Percentiles rank a stretch among this genome's conserved stretches.
These are phyloP conservation scores for Fusarium domesticum DNA, from an alignment of 2,329 filamentous ascomycete genomes.

Conservation along the genomic window DNA sequence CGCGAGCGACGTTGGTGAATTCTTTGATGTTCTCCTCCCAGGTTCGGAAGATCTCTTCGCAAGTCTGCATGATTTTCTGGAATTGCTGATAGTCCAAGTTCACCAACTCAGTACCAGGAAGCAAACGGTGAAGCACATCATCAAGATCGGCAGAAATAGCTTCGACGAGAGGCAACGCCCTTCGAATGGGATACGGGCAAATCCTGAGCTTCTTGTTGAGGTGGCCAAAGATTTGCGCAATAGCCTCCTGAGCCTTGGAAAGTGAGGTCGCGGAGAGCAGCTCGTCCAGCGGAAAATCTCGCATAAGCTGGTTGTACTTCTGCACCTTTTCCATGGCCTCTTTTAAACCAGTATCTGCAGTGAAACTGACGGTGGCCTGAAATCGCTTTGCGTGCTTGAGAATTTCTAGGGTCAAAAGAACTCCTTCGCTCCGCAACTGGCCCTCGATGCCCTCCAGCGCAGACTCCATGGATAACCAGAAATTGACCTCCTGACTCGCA, in stretches of 20 bases:
- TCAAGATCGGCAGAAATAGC: conserved; percentile 94
- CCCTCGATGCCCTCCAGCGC: conserved; percentile 87
- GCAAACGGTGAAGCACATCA: conserved; percentile 75
- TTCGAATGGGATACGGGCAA: conserved; percentile 88
- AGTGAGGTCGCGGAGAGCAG: conserved; percentile 87
- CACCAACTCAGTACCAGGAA: conserved; percentile 84
- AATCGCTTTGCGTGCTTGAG: conserved; percentile 97
- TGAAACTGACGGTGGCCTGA: conserved; percentile 95
- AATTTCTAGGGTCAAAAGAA: conserved; percentile 87
- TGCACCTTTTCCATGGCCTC: conserved; percentile 95
- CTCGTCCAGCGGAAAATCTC: conserved; percentile 95
- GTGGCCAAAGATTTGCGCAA: conserved; percentile 86
- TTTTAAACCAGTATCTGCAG: conserved; percentile 90
- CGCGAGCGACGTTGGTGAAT: conserved; percentile 95
- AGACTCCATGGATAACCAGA: conserved; percentile 97
- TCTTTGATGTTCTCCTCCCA: conserved; percentile 98
- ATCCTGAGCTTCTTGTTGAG: conserved; percentile 98
- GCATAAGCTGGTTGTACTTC: conserved; percentile 98
- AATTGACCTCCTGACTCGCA: conserved; percentile 96
- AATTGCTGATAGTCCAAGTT: conserved; percentile 93
- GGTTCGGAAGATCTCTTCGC: conserved; percentile 80
- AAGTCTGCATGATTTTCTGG: conserved; percentile 74
- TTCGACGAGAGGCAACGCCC: conserved; percentile 91
- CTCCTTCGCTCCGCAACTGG: conserved; percentile 84
- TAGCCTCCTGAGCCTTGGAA: conserved; percentile 81